phyloP scores from a whole-genome alignment of 2,329 filamentous ascomycete species.

The Rutstroemia sp. region DNA sequence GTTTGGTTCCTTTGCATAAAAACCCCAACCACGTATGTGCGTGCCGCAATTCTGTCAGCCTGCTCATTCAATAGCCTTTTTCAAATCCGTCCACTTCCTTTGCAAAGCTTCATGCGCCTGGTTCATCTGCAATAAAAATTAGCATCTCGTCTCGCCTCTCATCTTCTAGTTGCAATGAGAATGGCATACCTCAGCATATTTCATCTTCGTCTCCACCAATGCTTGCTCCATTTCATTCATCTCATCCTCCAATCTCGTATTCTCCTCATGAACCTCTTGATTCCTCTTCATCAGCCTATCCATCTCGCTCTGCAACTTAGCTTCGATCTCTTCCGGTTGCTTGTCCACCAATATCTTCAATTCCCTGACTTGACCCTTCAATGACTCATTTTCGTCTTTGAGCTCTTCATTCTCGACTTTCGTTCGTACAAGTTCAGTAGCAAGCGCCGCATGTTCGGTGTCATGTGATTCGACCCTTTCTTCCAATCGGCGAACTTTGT shows the following conservation, averaged over 20 bases:
- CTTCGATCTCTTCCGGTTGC: conserved; percentile 84
- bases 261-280: conserved; percentile 89
- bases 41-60: no score
- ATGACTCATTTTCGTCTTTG: conserved; percentile 79
- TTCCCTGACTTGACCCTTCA: conserved; percentile 79
- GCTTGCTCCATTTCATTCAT: conserved; percentile 87
- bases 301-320: conserved; percentile 73
- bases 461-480: conserved; percentile 84
- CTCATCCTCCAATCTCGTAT: conserved; percentile 79
- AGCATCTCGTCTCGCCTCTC: conserved; percentile 6
- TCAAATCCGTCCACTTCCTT: conserved; percentile 71
- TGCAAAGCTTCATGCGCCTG: conserved; percentile 63
- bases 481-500: conserved; percentile 77
- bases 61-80: conserved; percentile 34
- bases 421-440: conserved; percentile 82
- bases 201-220: conserved; percentile 89
- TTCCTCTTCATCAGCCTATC: conserved; percentile 90
- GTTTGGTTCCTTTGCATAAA: no score
- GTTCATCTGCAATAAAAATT: conserved; percentile 48
- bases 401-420: conserved; percentile 93
- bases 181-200: conserved; percentile 80
- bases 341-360: conserved; percentile 80
- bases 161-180: not conserved
- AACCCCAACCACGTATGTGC: no score
- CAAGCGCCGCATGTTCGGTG: conserved; percentile 81